Evolutionary conservation across 2,329 filamentous ascomycete species (phyloP).

Genomic region (Botrytis squamosa): DNA sequence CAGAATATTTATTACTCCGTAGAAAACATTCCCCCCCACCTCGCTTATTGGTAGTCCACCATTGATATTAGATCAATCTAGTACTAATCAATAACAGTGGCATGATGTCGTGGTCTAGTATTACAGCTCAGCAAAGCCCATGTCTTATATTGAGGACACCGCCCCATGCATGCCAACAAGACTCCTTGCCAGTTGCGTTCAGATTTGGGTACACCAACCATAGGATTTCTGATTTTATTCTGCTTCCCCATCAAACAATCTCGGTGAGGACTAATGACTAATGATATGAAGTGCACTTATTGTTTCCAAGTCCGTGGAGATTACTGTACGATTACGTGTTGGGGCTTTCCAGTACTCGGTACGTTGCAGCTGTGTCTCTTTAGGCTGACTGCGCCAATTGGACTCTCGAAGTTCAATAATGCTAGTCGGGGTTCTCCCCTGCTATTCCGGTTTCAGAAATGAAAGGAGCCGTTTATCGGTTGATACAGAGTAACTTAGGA

Average conservation of each 20-base stretch:
- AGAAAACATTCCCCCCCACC: not conserved
- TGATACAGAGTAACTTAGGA: not conserved
- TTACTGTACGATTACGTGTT: not conserved
- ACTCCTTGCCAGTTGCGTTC: not conserved
- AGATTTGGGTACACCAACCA: not conserved
- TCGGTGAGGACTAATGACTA: not conserved
- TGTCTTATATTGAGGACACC: not conserved
- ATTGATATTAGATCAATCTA: not conserved
- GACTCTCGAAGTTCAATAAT: too few species aligned
- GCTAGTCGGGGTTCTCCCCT: too few species aligned
- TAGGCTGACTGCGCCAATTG: not conserved
- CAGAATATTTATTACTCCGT: not conserved
- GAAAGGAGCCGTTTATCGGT: too few species aligned
- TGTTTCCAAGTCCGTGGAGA: not conserved
- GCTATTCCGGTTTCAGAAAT: too few species aligned
- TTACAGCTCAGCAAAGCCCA: not conserved
- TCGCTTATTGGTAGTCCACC: not conserved
- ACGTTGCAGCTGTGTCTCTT: not conserved
- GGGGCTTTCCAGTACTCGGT: not conserved
- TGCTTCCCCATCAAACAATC: accelerated
- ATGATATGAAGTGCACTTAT: not conserved
- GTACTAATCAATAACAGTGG: not conserved
- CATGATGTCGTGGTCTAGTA: not conserved
- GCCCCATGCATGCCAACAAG: not conserved
- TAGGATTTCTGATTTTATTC: not conserved